Percentiles rank a stretch among this genome's conserved stretches.
These are phyloP conservation scores for Colletotrichum destructivum DNA, from an alignment of 2,329 filamentous ascomycete genomes.

Conservation along the genomic window DNA sequence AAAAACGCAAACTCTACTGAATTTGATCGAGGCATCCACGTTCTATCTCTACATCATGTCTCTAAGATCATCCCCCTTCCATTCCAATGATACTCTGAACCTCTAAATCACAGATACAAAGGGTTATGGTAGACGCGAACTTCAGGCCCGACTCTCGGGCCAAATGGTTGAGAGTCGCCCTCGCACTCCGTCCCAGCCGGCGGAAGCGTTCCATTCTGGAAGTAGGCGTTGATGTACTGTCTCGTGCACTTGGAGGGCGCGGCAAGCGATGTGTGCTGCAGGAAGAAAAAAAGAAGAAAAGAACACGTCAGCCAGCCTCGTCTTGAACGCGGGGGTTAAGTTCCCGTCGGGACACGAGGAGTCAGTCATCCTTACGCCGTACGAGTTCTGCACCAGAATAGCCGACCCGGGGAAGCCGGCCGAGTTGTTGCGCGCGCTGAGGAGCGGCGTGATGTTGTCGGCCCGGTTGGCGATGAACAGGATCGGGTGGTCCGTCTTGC, in stretches of 20 bases:
- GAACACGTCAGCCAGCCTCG: not conserved
- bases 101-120: not conserved
- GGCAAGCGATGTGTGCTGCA: constrained; percentile 65
- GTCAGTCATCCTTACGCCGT: constrained; percentile 57
- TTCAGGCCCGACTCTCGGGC: not conserved
- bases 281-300: not conserved
- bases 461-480: constrained; percentile 61
- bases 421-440: constrained; percentile 62
- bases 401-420: constrained; percentile 61
- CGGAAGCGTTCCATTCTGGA: constrained; percentile 63
- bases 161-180: constrained; percentile 61
- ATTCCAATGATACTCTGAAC: too few species aligned
- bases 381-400: constrained; percentile 65
- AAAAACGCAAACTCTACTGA: not conserved
- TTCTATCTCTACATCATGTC: not conserved
- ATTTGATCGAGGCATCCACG: too few species aligned
- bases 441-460: constrained; percentile 65
- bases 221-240: constrained; percentile 58
- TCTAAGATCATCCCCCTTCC: too few species aligned
- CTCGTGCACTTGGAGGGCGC: constrained; percentile 62
- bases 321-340: too few species aligned
- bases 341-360: too few species aligned
- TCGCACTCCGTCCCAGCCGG: constrained; percentile 61
- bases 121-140: not conserved
- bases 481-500: constrained; percentile 59